Conservation (phyloP, 140 eudicot genomes). For the Senecio squalidus region DNA sequence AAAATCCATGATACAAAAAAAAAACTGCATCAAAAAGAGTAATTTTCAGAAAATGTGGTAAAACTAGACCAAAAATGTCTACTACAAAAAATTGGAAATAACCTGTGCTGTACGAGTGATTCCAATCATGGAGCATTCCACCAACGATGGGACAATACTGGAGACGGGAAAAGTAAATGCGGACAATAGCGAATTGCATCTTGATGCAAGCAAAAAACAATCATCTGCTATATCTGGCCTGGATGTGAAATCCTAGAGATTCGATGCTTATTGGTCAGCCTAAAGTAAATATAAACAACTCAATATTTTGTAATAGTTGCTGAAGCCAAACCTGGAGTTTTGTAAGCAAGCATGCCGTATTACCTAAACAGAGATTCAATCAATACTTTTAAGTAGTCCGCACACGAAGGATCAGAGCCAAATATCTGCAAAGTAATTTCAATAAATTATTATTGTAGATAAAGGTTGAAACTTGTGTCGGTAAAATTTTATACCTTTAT, state of each 20-base stretch:
- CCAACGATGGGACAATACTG: slow-evolving; percentile 68
- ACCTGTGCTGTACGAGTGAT: slow-evolving; percentile 99
- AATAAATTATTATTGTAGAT: neutral
- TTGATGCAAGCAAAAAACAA: slow-evolving; percentile 90
- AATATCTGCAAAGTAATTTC: slow-evolving; percentile 65
- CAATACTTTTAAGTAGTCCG: slow-evolving; percentile 75
- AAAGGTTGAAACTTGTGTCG: neutral
- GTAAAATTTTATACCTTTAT: slow-evolving; percentile 60
- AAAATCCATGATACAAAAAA: neutral
- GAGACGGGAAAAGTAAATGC: slow-evolving; percentile 72
- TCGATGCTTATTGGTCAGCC: slow-evolving; percentile 10
- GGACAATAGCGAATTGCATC: slow-evolving; percentile 99
- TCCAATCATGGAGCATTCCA: slow-evolving; percentile 93
- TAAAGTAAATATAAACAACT: neutral
- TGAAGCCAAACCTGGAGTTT: slow-evolving; percentile 56
- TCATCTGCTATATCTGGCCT: slow-evolving; percentile 97
- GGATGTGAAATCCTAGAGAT: slow-evolving; percentile 69
- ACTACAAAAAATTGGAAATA: neutral
- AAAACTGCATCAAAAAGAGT: neutral
- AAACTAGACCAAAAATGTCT: neutral
- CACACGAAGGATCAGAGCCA: slow-evolving; percentile 96
- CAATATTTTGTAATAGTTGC: neutral
- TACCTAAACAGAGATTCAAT: slow-evolving; percentile 85
- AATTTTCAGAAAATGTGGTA: neutral
- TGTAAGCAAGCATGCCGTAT: slow-evolving; percentile 76